Evolutionary conservation across 2,329 filamentous ascomycete species (phyloP).

Genomic region (Peltaster fructicola): DNA sequence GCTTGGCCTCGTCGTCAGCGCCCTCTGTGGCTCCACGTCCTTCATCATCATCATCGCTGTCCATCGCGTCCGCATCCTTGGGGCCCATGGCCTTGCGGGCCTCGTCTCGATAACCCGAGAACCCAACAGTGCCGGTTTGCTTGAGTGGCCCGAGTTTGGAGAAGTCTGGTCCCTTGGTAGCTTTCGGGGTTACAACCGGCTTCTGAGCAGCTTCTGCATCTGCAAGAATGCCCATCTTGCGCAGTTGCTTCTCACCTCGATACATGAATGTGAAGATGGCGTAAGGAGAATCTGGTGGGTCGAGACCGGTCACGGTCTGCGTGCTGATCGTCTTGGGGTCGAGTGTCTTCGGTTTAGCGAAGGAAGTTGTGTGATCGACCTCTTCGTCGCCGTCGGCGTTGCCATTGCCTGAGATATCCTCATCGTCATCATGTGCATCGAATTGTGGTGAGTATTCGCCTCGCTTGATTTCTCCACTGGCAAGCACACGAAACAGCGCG

Average conservation of each 20-base stretch:
- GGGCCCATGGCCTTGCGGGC: conserved; percentile 34
- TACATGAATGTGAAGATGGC: conserved; percentile 97
- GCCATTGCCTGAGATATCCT: conserved; percentile 37
- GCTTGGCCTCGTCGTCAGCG: conserved; percentile 44
- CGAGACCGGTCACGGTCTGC: conserved; percentile 96
- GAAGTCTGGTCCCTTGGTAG: conserved; percentile 72
- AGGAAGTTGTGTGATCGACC: conserved; percentile 92
- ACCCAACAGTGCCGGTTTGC: conserved; percentile 72
- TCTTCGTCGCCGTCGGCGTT: conserved; percentile 55
- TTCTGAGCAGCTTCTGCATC: conserved; percentile 42
- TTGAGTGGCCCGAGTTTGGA: conserved; percentile 71
- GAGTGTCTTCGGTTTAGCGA: conserved; percentile 86
- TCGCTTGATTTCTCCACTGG: conserved; percentile 91
- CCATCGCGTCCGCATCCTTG: conserved; percentile 45
- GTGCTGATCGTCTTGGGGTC: conserved; percentile 97
- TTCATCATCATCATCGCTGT: conserved; percentile 53
- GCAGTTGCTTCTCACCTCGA: conserved; percentile 80
- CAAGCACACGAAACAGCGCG: conserved; percentile 83
- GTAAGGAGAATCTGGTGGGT: conserved; percentile 89
- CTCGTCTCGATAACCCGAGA: conserved; percentile 56
- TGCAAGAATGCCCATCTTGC: conserved; percentile 83
- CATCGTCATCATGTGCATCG: conserved; percentile 88
- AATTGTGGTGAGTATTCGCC: conserved; percentile 97
- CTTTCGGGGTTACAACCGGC: conserved; percentile 43
- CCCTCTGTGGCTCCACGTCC: conserved; percentile 48